A percentile compares a stretch with the other conserved stretches of the same genome.
These are phyloP conservation scores for Mycotypha africana DNA, from an alignment of 371 early-diverging fungal genomes.

Conservation along the genomic window DNA sequence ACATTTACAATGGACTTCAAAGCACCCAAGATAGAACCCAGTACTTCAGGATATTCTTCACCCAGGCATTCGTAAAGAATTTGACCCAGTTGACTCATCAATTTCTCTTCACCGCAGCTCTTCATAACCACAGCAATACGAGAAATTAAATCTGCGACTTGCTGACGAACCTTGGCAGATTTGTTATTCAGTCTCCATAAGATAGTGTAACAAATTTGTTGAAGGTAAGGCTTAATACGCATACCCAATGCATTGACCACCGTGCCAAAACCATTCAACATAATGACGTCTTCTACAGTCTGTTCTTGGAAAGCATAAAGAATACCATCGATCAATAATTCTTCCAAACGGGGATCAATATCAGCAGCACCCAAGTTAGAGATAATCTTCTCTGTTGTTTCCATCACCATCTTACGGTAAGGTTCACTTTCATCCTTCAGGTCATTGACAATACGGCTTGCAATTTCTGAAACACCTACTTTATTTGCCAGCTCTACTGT, in stretches of 20 bases:
- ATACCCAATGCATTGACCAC: conserved; percentile 87
- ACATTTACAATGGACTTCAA: conserved; percentile 93
- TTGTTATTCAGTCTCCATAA: conserved; percentile 97
- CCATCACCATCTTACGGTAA: conserved; percentile 96
- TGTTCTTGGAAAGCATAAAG: conserved; percentile 98
- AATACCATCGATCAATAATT: conserved; percentile 91
- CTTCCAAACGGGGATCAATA: conserved; percentile 87
- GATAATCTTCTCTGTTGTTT: conserved; percentile 85
- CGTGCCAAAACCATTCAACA: conserved; percentile 94
- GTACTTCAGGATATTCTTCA: conserved; percentile 97
- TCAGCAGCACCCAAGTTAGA: conserved; percentile 81
- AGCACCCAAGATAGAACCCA: conserved; percentile 91
- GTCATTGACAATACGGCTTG: conserved; percentile 78
- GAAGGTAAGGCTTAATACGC: conserved; percentile 88
- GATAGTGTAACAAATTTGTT: conserved; percentile 90
- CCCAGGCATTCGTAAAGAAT: conserved; percentile 96
- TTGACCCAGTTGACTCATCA: conserved; percentile 88
- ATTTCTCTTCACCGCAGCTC: conserved; percentile 90
- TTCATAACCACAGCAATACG: conserved; percentile 92
- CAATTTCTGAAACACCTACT: conserved; percentile 89
- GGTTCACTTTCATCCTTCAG: conserved; percentile 95
- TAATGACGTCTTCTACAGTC: conserved; percentile 81
- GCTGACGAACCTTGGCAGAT: conserved; percentile 93
- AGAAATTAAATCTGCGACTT: conserved; percentile 94
- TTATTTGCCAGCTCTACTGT: conserved; percentile 92